These are phyloP conservation scores for Agaricus subrufescens DNA, from an alignment of 768 basidiomycete genomes.

Conservation along the genomic window DNA sequence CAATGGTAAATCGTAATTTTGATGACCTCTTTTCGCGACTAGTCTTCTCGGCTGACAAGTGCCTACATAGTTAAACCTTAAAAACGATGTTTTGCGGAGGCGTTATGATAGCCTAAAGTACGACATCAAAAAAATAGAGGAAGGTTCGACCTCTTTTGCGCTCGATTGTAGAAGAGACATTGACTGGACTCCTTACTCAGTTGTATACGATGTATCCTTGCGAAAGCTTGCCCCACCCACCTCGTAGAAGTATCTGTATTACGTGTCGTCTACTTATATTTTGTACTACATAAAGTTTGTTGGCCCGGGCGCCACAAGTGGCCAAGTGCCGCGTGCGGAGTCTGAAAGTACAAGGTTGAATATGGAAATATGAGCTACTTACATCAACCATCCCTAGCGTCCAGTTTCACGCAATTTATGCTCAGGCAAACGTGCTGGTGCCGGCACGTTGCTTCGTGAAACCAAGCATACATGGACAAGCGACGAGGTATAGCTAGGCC, in stretches of 20 bases:
- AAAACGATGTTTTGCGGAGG: slow-evolving; percentile 71
- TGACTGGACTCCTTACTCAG: slow-evolving; percentile 28
- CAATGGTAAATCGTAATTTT: slow-evolving; percentile 48
- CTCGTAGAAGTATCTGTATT: background rate
- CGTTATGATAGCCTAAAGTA: slow-evolving; percentile 82
- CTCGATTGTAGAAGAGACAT: slow-evolving; percentile 1
- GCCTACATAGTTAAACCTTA: slow-evolving; percentile 62
- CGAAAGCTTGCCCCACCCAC: slow-evolving; percentile 47
- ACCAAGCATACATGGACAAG: slow-evolving; percentile 49
- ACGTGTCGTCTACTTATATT: background rate
- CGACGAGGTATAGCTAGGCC: slow-evolving; percentile 60
- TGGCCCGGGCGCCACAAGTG: background rate
- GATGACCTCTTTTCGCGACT: background rate
- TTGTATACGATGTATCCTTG: slow-evolving; percentile 82
- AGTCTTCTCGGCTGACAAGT: background rate
- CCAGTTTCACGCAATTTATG: slow-evolving; percentile 10
- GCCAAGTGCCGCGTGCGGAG: slow-evolving; percentile 2
- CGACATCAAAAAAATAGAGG: slow-evolving; percentile 85
- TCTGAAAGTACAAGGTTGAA: slow-evolving; percentile 7
- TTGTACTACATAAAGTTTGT: background rate
- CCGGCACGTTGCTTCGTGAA: slow-evolving; percentile 7
- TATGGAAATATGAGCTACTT: slow-evolving; percentile 3
- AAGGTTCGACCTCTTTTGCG: slow-evolving; percentile 43
- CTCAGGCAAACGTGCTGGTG: slow-evolving; percentile 5
- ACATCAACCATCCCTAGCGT: slow-evolving; percentile 10